Percentiles rank a stretch among this genome's conserved stretches.
These are phyloP conservation scores for Ceratopteris richardii DNA, from an alignment of 75 land plant species.

Conservation along the genomic window DNA sequence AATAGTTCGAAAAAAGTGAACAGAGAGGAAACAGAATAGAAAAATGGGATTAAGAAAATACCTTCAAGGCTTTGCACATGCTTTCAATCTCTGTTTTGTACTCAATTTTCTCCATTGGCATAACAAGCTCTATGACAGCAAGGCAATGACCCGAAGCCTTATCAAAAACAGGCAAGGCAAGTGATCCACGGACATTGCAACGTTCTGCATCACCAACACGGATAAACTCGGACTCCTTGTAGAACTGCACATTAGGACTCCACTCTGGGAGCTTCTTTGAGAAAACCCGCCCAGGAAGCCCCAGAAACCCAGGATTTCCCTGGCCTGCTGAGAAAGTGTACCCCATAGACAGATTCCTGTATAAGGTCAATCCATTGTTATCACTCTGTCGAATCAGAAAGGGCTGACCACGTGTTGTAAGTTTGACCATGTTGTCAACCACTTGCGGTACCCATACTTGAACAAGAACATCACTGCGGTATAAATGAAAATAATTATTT, in stretches of 20 bases:
- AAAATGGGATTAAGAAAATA: no score
- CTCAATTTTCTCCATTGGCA: slow-evolving; percentile 47
- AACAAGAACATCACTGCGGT: slow-evolving; percentile 40
- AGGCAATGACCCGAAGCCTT: slow-evolving; percentile 40
- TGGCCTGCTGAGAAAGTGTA: slow-evolving; percentile 56
- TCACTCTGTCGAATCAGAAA: slow-evolving; percentile 40
- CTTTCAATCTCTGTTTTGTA: slow-evolving; percentile 58
- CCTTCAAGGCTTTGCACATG: slow-evolving; percentile 79
- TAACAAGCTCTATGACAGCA: slow-evolving; percentile 82
- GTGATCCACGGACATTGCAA: slow-evolving; percentile 53
- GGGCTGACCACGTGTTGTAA: slow-evolving; percentile 75
- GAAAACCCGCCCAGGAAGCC: slow-evolving; percentile 85
- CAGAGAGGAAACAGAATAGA: no score
- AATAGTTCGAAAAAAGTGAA: no score
- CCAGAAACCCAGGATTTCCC: slow-evolving; percentile 25
- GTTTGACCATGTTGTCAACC: slow-evolving; percentile 25
- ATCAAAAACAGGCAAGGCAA: slow-evolving; percentile 84
- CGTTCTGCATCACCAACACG: slow-evolving; percentile 55
- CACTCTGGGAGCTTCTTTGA: slow-evolving; percentile 67
- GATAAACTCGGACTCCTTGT: slow-evolving; percentile 56
- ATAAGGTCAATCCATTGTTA: slow-evolving; percentile 35
- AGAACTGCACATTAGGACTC: slow-evolving; percentile 86
- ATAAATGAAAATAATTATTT: slow-evolving; percentile 15
- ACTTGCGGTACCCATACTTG: slow-evolving; percentile 81
- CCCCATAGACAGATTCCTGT: slow-evolving; percentile 46